Conservation (phyloP, 305 asterid genomes). For the Solanum chacoense region DNA sequence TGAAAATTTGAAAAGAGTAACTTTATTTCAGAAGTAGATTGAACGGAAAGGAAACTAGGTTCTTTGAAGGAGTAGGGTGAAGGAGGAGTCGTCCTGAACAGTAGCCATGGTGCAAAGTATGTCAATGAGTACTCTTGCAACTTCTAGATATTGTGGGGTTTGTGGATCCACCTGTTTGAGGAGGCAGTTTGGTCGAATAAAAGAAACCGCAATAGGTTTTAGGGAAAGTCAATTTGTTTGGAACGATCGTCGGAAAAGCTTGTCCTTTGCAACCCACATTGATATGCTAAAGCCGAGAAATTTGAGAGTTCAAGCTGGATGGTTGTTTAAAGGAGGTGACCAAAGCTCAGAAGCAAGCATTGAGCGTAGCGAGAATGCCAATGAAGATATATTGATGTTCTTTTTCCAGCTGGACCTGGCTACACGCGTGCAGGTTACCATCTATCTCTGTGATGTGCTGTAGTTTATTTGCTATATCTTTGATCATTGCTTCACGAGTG, state of each 20-base stretch:
- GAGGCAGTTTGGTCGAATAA: slow-evolving; percentile 26
- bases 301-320: slow-evolving; percentile 63
- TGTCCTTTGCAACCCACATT: slow-evolving; percentile 20
- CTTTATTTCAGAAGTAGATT: neutral
- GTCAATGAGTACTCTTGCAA: slow-evolving; percentile 35
- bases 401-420: slow-evolving; percentile 93
- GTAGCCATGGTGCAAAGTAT: slow-evolving; percentile 42
- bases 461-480: neutral
- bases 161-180: slow-evolving; percentile 31
- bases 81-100: neutral
- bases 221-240: slow-evolving; percentile 32
- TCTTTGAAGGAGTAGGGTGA: neutral
- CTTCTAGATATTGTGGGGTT: slow-evolving; percentile 41
- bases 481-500: neutral
- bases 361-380: slow-evolving; percentile 84
- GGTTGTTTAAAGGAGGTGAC: slow-evolving; percentile 64
- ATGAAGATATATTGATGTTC: slow-evolving; percentile 88
- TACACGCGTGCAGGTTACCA: slow-evolving; percentile 75
- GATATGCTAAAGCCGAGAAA: slow-evolving; percentile 23
- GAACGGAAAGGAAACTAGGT: neutral
- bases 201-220: slow-evolving; percentile 23
- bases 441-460: neutral
- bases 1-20: neutral
- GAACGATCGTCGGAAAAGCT: slow-evolving; percentile 23
- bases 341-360: slow-evolving; percentile 51